Percentiles rank a stretch among this genome's conserved stretches.
Evolutionary conservation across 805 yeast species (phyloP).

Genomic region (Spathaspora hagerdaliae): DNA sequence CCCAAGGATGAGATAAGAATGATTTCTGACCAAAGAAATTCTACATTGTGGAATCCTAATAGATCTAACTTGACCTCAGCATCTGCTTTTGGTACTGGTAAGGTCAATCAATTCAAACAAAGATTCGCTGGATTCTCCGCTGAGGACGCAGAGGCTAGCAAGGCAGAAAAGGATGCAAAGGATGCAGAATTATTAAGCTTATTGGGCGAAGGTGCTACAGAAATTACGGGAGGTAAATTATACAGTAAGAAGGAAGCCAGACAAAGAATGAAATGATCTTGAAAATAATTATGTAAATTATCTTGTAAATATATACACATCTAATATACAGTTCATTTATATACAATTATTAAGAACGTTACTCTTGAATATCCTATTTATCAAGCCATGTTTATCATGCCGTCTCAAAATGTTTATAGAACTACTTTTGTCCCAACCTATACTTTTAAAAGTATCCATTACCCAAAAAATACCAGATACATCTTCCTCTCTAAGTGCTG

Average conservation of each 20-base stretch:
- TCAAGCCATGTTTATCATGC: slow-evolving; percentile 1
- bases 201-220: slow-evolving; percentile 53
- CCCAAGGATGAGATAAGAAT: slow-evolving; percentile 85
- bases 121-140: slow-evolving; percentile 46
- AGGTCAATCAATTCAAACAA: slow-evolving; percentile 68
- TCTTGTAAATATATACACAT: slow-evolving; percentile 5
- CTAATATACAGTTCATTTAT: neutral
- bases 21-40: slow-evolving; percentile 85
- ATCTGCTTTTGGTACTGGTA: slow-evolving; percentile 83
- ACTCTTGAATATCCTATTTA: slow-evolving; percentile 1
- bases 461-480: slow-evolving; percentile 22
- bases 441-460: slow-evolving; percentile 23
- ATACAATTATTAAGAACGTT: neutral
- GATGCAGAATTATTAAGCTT: slow-evolving; percentile 54
- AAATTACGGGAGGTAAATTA: slow-evolving; percentile 51
- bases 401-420: slow-evolving; percentile 4
- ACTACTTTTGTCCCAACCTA: slow-evolving; percentile 22
- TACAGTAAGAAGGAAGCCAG: slow-evolving; percentile 44
- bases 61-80: slow-evolving; percentile 69
- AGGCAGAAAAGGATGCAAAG: slow-evolving; percentile 2
- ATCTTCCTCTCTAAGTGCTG: slow-evolving; percentile 23
- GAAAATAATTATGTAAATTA: neutral
- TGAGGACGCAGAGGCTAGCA: slow-evolving; percentile 9
- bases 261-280: slow-evolving; percentile 21
- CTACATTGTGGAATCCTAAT: slow-evolving; percentile 84